Evolutionary conservation across 192 early-diverging fungal genomes (phyloP).

Genomic region (Jimgerdemannia lactiflua): DNA sequence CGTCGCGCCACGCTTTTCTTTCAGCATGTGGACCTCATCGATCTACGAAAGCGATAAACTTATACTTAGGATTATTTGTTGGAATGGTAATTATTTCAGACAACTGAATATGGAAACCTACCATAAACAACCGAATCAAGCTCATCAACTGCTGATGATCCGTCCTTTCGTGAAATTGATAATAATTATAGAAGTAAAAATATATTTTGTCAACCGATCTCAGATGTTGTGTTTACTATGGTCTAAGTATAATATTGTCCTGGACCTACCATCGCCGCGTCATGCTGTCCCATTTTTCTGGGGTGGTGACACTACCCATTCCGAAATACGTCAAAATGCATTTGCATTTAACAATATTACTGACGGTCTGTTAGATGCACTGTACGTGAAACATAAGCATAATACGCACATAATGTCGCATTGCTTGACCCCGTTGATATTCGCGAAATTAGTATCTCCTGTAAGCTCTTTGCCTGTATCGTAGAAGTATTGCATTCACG

Average conservation of each 20-base stretch:
- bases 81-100: no score
- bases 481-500: no score
- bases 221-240: no score
- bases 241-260: no score
- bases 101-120: background rate
- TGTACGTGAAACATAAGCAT: no score
- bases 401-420: constrained; percentile 26
- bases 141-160: constrained; percentile 29
- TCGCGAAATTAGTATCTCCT: constrained; percentile 54
- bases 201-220: no score
- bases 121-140: constrained; percentile 35
- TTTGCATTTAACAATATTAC: no score
- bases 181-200: no score
- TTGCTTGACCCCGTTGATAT: constrained; percentile 41
- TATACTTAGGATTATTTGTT: no score
- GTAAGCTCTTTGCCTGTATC: constrained; percentile 57
- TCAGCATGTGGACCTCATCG: constrained; percentile 77
- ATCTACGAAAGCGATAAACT: constrained; percentile 45
- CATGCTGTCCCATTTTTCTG: constrained; percentile 78
- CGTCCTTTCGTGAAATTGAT: constrained; percentile 9
- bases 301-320: constrained; percentile 58
- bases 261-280: constrained; percentile 56
- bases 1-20: constrained; percentile 60
- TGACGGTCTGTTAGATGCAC: no score
- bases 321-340: background rate